A percentile compares a stretch with the other conserved stretches of the same genome.
phyloP scores from a whole-genome alignment of 805 yeast genomes.

The Nakazawaea ishiwadae region DNA sequence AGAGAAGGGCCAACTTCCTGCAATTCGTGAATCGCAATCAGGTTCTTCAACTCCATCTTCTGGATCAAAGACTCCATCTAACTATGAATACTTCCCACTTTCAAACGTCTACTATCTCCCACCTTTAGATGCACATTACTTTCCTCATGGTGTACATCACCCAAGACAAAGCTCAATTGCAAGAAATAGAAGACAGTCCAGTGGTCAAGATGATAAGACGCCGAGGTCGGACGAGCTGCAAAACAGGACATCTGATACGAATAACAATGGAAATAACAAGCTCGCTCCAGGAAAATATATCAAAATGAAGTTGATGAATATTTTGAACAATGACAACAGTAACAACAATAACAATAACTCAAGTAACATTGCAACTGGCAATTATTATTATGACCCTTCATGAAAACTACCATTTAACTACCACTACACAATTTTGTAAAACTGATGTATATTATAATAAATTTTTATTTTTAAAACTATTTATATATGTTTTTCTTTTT shows the following conservation, averaged over 20 bases:
- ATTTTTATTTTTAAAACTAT: no score
- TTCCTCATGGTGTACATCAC: slow-evolving; percentile 43
- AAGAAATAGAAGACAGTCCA: slow-evolving; percentile 6
- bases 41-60: no score
- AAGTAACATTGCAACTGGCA: no score
- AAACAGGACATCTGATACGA: no score
- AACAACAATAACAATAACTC: not conserved
- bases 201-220: not conserved
- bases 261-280: not conserved
- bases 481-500: no score
- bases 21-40: no score
- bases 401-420: no score
- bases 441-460: no score
- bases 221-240: not conserved
- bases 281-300: not conserved
- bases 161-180: slow-evolving; percentile 13
- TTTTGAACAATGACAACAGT: not conserved
- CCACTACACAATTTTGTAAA: no score
- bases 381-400: no score
- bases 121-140: slow-evolving; percentile 43
- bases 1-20: no score
- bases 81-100: slow-evolving; percentile 39
- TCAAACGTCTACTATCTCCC: slow-evolving; percentile 42
- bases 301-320: slow-evolving; percentile 6
- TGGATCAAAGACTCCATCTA: slow-evolving; percentile 5